phyloP scores from a whole-genome alignment of 441 rosid genomes.

The Pelargonium citronellum region DNA sequence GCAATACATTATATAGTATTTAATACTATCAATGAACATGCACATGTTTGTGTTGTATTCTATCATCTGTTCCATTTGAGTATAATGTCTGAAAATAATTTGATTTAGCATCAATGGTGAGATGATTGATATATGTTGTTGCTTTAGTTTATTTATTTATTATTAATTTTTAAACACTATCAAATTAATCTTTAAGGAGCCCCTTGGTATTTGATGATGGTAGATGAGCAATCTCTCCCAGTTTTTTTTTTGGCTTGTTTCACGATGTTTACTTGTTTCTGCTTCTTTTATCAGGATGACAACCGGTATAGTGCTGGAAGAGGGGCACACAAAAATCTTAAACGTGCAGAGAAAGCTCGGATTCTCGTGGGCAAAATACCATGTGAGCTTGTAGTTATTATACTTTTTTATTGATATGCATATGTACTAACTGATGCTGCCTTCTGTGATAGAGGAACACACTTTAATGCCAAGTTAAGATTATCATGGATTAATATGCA shows the following conservation, averaged over 20 bases:
- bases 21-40: no score
- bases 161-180: no score
- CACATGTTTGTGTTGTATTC: no score
- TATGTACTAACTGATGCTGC: background rate
- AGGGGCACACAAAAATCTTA: constrained; percentile 86
- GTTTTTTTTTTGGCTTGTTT: background rate
- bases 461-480: background rate
- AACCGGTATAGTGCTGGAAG: constrained; percentile 83
- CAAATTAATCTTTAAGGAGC: background rate
- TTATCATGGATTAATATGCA: background rate
- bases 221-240: background rate
- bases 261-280: background rate
- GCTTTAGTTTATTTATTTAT: no score
- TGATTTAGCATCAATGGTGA: no score
- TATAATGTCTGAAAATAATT: no score
- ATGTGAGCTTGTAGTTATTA: constrained; percentile 40
- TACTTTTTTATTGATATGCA: background rate
- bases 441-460: background rate
- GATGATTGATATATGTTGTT: no score
- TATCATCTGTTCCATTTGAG: no score
- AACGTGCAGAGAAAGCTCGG: constrained; percentile 91
- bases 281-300: constrained; percentile 48
- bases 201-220: background rate
- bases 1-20: no score
- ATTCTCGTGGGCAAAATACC: constrained; percentile 67